phyloP scores from a whole-genome alignment of 2,329 filamentous ascomycete genomes.

The Hypoxylon sp. region DNA sequence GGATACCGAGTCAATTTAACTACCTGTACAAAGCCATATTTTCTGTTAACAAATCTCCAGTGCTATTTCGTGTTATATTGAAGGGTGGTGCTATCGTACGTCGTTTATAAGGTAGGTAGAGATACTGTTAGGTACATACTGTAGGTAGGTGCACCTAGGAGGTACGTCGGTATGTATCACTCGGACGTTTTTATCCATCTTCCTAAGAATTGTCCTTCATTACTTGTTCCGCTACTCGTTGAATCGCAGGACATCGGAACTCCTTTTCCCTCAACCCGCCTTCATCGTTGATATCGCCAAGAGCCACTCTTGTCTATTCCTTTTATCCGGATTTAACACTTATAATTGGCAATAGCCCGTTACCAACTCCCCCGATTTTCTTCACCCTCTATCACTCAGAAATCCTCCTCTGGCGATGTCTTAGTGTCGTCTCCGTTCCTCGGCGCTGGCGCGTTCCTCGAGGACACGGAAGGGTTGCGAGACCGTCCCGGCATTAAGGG shows the following conservation, averaged over 20 bases:
- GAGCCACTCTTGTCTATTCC: too few relatives aligned
- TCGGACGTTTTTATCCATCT: background rate
- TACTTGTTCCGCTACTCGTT: background rate
- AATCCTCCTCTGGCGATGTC: background rate
- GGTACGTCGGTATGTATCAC: background rate
- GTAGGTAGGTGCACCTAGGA: background rate
- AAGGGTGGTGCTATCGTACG: background rate
- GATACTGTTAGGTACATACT: background rate
- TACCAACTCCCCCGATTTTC: background rate
- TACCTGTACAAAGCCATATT: constrained; percentile 24
- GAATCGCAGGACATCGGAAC: background rate
- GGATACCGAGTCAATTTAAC: constrained; percentile 37
- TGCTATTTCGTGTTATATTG: background rate
- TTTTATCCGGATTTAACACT: too few relatives aligned
- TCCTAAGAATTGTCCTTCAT: background rate
- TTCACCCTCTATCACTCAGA: background rate
- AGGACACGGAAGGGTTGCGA: constrained; percentile 11
- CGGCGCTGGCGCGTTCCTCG: background rate
- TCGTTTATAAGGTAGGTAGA: background rate
- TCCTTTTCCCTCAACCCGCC: too few relatives aligned
- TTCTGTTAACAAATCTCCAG: constrained; percentile 2
- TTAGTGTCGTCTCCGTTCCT: background rate
- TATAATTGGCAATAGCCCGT: too few relatives aligned
- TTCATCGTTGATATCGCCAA: background rate
- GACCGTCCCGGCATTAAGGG: constrained; percentile 37